A percentile compares a stretch with the other conserved stretches of the same genome.
These are phyloP conservation scores for Solanum rostratum DNA, from an alignment of 257 asterid species.

Conservation along the genomic window DNA sequence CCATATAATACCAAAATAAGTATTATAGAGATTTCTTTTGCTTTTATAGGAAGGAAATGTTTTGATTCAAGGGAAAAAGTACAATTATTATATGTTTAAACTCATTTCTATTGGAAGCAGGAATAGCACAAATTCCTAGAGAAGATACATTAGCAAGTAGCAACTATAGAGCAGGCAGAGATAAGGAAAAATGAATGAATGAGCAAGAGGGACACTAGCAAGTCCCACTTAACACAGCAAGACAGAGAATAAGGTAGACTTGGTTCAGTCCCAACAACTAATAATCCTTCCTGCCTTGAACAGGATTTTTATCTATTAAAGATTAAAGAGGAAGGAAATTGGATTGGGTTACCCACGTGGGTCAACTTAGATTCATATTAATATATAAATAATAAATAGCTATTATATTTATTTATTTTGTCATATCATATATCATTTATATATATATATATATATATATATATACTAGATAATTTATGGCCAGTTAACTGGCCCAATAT, in stretches of 20 bases:
- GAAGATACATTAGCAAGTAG: background rate
- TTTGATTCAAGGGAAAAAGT: background rate
- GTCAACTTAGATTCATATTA: no score
- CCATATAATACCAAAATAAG: background rate
- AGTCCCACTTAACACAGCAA: background rate
- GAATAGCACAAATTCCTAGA: background rate
- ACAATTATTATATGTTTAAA: background rate
- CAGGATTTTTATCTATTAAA: background rate
- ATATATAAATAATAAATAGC: no score
- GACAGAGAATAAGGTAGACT: background rate
- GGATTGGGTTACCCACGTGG: no score
- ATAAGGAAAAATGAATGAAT: background rate
- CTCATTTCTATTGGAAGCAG: background rate
- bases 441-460: no score
- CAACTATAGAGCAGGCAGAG: background rate
- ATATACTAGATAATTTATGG: no score
- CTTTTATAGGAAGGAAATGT: background rate
- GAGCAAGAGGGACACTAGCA: background rate
- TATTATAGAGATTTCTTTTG: background rate
- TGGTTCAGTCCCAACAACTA: background rate
- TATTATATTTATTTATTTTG: no score
- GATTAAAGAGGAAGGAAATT: no score
- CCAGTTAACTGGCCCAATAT: no score
- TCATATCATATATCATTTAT: no score
- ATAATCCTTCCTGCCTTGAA: background rate